These are phyloP conservation scores for Corylus americana DNA, from an alignment of 306 rosid genomes.

Conservation along the genomic window DNA sequence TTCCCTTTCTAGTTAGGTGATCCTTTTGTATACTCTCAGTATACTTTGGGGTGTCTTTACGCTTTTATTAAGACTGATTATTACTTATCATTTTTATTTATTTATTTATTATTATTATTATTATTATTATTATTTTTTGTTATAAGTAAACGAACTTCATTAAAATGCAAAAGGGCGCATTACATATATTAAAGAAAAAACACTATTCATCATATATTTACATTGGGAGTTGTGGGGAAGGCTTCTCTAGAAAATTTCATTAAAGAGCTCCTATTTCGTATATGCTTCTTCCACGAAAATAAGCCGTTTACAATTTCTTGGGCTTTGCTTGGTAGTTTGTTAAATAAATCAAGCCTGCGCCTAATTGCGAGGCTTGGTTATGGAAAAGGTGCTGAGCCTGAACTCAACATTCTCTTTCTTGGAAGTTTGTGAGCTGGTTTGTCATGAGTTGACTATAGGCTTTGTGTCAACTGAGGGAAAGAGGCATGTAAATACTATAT, in stretches of 20 bases:
- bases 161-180: too few species aligned
- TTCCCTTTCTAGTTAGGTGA: too few species aligned
- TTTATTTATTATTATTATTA: too few species aligned
- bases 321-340: background rate
- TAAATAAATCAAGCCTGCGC: background rate
- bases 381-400: background rate
- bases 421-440: background rate
- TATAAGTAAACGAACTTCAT: too few species aligned
- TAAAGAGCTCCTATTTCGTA: background rate
- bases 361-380: background rate
- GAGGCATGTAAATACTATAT: background rate
- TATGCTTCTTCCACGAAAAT: background rate
- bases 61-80: too few species aligned
- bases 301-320: background rate
- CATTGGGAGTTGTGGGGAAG: background rate
- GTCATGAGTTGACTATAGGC: background rate
- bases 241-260: background rate
- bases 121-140: too few species aligned
- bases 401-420: background rate
- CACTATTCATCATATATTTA: too few species aligned
- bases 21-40: too few species aligned
- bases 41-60: too few species aligned
- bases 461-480: background rate
- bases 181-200: too few species aligned
- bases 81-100: too few species aligned